Evolutionary conservation across 495 filamentous ascomycete species (phyloP).

Genomic region (Apiosordaria backusii): DNA sequence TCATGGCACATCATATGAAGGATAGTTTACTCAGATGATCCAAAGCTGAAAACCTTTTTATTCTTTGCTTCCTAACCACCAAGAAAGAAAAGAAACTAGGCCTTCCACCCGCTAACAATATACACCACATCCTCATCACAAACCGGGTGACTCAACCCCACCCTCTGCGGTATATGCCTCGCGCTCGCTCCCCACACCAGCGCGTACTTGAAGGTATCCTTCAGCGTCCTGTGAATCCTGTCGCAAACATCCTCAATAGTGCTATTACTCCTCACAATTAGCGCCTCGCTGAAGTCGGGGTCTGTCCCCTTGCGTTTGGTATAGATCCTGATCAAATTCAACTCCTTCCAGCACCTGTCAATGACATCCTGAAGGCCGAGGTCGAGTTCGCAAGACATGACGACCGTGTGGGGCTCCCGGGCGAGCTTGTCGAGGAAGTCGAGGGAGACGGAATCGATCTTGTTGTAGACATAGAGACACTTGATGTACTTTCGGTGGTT

Average conservation of each 20-base stretch:
- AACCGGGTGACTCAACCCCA: conserved; percentile 82
- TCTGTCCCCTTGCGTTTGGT: conserved; percentile 94
- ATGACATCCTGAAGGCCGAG: conserved; percentile 95
- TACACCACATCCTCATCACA: conserved; percentile 96
- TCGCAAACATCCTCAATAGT: conserved; percentile 98
- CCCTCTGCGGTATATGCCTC: conserved; percentile 88
- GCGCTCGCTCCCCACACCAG: conserved; percentile 97
- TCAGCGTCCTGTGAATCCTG: conserved; percentile 86
- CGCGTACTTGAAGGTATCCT: conserved; percentile 99
- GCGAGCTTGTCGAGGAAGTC: conserved; percentile 91
- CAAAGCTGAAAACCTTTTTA: not conserved
- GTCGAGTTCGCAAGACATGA: conserved; percentile 98
- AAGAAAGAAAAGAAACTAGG: conserved; percentile 36
- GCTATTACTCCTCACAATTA: conserved; percentile 85
- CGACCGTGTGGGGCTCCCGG: conserved; percentile 85
- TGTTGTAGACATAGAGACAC: conserved; percentile 99
- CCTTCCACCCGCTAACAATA: conserved; percentile 78
- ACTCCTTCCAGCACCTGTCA: conserved; percentile 92
- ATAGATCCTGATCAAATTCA: conserved; percentile 87
- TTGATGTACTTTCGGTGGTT: conserved; percentile 96
- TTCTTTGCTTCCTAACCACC: conserved; percentile 3
- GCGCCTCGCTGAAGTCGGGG: conserved; percentile 85
- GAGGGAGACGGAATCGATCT: conserved; percentile 93
- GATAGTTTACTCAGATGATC: no score
- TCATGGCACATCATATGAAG: no score